Evolutionary conservation across 768 basidiomycete genomes (phyloP).

Genomic region (Suillus ampliporus): DNA sequence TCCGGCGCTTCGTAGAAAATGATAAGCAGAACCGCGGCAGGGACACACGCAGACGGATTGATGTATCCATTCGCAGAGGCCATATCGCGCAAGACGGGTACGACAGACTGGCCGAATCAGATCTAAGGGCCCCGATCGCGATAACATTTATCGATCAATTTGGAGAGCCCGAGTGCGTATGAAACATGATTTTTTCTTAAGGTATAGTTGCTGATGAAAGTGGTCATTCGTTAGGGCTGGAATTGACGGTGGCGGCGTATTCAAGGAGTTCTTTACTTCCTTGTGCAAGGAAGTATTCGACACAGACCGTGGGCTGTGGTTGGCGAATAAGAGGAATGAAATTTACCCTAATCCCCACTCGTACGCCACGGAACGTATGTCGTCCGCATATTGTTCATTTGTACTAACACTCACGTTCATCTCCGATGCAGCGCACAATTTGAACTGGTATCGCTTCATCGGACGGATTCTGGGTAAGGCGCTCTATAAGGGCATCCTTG

Average conservation of each 20-base stretch:
- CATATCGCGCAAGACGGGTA: constrained; percentile 92
- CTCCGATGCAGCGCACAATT: constrained; percentile 65
- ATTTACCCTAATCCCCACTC: constrained; percentile 93
- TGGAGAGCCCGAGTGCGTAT: constrained; percentile 78
- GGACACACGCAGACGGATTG: constrained; percentile 26
- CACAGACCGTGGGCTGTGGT: constrained; percentile 92
- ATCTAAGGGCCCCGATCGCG: constrained; percentile 81
- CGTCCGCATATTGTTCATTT: constrained; percentile 29
- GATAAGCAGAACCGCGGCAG: constrained; percentile 47
- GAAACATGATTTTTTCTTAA: background rate
- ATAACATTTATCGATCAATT: constrained; percentile 95
- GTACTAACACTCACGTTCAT: constrained; percentile 1
- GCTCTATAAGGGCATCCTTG: constrained; percentile 93
- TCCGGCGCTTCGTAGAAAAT: constrained; percentile 79
- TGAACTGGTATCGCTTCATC: constrained; percentile 93
- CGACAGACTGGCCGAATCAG: constrained; percentile 75
- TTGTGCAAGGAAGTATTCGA: constrained; percentile 95
- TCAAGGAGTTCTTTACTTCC: constrained; percentile 97
- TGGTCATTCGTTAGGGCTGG: constrained; percentile 60
- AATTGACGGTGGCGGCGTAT: constrained; percentile 96
- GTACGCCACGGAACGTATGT: constrained; percentile 86
- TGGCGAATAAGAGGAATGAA: constrained; percentile 89
- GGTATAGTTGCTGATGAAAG: constrained; percentile 10
- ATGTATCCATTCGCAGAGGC: constrained; percentile 56
- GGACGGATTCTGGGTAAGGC: constrained; percentile 96